These are phyloP conservation scores for Intubia oerlemansii DNA, from an alignment of 2,329 filamentous ascomycete species.

Conservation along the genomic window DNA sequence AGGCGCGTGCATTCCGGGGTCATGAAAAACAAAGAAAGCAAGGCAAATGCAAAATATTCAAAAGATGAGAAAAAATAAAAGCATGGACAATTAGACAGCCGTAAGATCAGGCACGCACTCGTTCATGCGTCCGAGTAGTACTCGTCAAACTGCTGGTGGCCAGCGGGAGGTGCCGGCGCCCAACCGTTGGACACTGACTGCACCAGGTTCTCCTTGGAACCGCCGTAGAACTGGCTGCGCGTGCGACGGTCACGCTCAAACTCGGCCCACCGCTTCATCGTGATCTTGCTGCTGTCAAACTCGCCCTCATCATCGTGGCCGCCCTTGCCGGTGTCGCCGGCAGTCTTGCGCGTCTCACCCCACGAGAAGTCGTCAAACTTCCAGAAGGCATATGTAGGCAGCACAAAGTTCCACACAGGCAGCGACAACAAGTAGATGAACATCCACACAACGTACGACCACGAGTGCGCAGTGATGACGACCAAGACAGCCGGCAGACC, in stretches of 20 bases:
- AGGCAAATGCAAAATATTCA: not conserved
- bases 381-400: slow-evolving; percentile 92
- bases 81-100: too few relatives aligned
- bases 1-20: too few relatives aligned
- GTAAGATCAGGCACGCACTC: not conserved
- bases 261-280: slow-evolving; percentile 97
- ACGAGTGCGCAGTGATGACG: slow-evolving; percentile 77
- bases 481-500: slow-evolving; percentile 86
- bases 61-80: not conserved
- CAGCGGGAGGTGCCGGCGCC: slow-evolving; percentile 15
- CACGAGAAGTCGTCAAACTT: slow-evolving; percentile 99
- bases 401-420: slow-evolving; percentile 92
- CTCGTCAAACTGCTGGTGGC: slow-evolving; percentile 29
- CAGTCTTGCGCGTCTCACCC: slow-evolving; percentile 94
- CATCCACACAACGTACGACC: slow-evolving; percentile 93
- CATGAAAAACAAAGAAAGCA: not conserved
- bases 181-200: slow-evolving; percentile 12
- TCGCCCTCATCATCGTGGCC: slow-evolving; percentile 81
- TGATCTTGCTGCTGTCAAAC: slow-evolving; percentile 97
- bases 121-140: slow-evolving; percentile 31
- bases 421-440: slow-evolving; percentile 82
- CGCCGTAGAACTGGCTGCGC: slow-evolving; percentile 29
- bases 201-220: slow-evolving; percentile 27
- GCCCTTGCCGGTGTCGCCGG: slow-evolving; percentile 56
- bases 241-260: slow-evolving; percentile 53